Base-by-base conservation (phyloP, 495 filamentous ascomycete species). In the Aspergillus saccharolyticus region DNA sequence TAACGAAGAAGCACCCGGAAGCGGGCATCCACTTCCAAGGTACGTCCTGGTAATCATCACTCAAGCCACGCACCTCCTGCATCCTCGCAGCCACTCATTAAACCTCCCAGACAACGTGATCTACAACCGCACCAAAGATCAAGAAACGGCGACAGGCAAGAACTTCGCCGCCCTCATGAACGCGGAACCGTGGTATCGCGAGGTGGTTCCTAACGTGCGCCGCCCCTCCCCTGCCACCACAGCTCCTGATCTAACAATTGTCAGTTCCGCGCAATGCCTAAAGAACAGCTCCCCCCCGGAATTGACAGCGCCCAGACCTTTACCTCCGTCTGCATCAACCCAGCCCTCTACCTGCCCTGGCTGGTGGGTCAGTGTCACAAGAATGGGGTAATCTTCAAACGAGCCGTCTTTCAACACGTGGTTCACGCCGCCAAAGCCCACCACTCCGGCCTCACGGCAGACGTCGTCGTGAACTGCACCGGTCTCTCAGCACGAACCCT, bases 291-390 rank as follows among this genome's bases (percentile, higher is more conserved):
- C 8, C 80, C 81, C 0, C 55, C 67, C 1, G 85, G 79, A 7
- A 80, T 84, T 42, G 83, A 89, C 54, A 86, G 83, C n/a, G 93
- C 80, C 5, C 88, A 83, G 46, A 72, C 78, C 43, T 96, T 91
- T 68, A 89, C 80, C 6, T 91, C 88, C 0, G 87, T 96, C 39
- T 97, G 92, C 71, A 93, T 98, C 67, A 97, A 98, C 74, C 86
- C 87, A 0, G 84, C 89, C 48, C 61, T 96, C 48, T 97, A 97
- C 74, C 81, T 96, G 16, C 85, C 89, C 1, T 97, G 88, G 81
- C 81, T 97, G 0, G 70, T 87, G 0, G 83, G 83, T 0, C 86
- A 93, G 69, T 96, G 89, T 72, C 74, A 85, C 17, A 81, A 80
- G 63, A 77, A 79, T 18, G 90, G 89, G 17, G 86, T 87, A 1